Evolutionary conservation across 768 basidiomycete species (phyloP).

Genomic region (Trichaptum fuscoviolaceum): DNA sequence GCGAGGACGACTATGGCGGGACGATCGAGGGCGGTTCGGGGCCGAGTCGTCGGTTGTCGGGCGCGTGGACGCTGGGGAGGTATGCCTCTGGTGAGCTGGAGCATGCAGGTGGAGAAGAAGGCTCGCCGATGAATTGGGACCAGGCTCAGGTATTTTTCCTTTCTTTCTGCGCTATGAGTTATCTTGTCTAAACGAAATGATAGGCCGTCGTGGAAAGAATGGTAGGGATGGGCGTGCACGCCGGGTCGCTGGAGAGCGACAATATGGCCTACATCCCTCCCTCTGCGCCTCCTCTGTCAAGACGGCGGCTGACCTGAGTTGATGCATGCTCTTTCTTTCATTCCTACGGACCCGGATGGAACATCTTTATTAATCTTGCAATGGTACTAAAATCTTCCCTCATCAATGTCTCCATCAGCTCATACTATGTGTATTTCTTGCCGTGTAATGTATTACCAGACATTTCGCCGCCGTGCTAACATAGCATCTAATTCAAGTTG

Average conservation of each 20-base stretch:
- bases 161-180: neutral
- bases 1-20: slow-evolving; percentile 4
- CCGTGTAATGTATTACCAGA: no score
- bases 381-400: neutral
- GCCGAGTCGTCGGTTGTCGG: slow-evolving; percentile 2
- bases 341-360: neutral
- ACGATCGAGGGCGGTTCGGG: neutral
- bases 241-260: neutral
- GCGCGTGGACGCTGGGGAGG: neutral
- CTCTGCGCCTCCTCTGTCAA: neutral
- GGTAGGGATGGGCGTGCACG: slow-evolving; percentile 40
- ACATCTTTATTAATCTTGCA: neutral
- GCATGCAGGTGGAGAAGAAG: slow-evolving; percentile 64
- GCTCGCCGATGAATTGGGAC: slow-evolving; percentile 62
- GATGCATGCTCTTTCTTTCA: neutral
- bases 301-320: neutral
- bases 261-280: neutral
- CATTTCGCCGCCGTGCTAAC: no score
- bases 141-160: slow-evolving; percentile 52
- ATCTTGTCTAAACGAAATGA: slow-evolving; percentile 1
- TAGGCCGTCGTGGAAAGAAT: slow-evolving; percentile 54
- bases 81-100: slow-evolving; percentile 20
- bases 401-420: neutral
- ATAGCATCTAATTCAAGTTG: no score
- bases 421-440: neutral